Conservation (phyloP, 176 grass and related monocot genomes). For the Bothriochloa decipiens region DNA sequence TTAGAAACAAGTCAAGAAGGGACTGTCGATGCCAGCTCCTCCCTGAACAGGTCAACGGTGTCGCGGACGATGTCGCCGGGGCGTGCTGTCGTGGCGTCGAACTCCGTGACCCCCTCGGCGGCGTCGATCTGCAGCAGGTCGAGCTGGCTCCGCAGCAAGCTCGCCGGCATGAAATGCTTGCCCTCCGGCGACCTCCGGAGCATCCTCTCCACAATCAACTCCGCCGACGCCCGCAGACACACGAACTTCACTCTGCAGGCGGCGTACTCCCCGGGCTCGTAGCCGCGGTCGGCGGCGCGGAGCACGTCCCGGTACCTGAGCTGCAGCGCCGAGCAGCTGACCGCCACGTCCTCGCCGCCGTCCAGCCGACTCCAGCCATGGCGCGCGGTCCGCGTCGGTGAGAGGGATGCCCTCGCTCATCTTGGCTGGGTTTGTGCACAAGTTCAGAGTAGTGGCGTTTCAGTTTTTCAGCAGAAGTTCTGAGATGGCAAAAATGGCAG, state of each 20-base stretch:
- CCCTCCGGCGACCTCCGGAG: conserved; percentile 48
- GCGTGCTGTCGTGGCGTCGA: conserved; percentile 37
- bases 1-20: too few relatives aligned
- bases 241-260: conserved; percentile 77
- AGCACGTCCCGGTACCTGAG: conserved; percentile 79
- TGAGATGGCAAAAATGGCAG: not conserved
- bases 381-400: conserved; percentile 54
- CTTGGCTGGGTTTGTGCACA: conserved; percentile 58
- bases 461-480: not conserved
- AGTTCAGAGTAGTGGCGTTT: not conserved
- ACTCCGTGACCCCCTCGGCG: conserved; percentile 53
- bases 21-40: conserved; percentile 18
- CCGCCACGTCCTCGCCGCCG: conserved; percentile 43
- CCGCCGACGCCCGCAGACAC: conserved; percentile 67
- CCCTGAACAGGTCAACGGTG: conserved; percentile 53
- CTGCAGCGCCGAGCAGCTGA: conserved; percentile 83
- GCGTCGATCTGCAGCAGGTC: conserved; percentile 69
- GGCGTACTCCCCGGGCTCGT: conserved; percentile 41
- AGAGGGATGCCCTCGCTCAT: conserved; percentile 77
- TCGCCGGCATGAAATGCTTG: conserved; percentile 80
- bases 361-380: conserved; percentile 73
- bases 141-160: conserved; percentile 76
- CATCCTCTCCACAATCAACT: conserved; percentile 66
- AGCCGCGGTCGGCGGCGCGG: conserved; percentile 46
- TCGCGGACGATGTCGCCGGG: conserved; percentile 37